Percentiles rank a stretch among this genome's conserved stretches.
Evolutionary conservation across 116 monocot species (phyloP).

Genomic region (Papilionanthe hybrid): DNA sequence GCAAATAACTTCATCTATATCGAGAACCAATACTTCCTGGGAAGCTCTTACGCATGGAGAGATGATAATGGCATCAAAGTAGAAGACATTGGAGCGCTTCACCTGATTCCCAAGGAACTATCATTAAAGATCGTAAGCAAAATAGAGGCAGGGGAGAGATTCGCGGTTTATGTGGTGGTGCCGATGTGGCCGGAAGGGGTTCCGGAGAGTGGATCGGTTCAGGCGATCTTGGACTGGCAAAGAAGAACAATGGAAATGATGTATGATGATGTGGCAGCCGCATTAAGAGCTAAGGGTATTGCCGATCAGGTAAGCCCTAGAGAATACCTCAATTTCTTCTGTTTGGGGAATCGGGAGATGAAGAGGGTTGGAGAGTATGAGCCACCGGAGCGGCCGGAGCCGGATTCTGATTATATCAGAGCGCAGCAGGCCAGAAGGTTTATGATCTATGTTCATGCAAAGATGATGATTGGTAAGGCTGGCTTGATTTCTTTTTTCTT

Average conservation of each 20-base stretch:
- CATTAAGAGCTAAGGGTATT: conserved; percentile 32
- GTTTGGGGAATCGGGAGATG: conserved; percentile 45
- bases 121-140: conserved; percentile 47
- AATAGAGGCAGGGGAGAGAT: conserved; percentile 52
- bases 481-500: not conserved
- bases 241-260: conserved; percentile 56
- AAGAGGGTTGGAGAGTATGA: conserved; percentile 24
- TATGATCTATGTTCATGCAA: conserved; percentile 62
- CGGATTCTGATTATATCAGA: conserved; percentile 36
- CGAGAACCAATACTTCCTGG: conserved; percentile 58
- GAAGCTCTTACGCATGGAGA: conserved; percentile 42
- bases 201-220: conserved; percentile 51
- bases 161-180: conserved; percentile 41
- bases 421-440: conserved; percentile 42
- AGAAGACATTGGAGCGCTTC: conserved; percentile 43
- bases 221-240: conserved; percentile 59
- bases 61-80: conserved; percentile 23
- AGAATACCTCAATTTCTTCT: conserved; percentile 51
- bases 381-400: conserved; percentile 37
- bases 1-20: conserved; percentile 56
- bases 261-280: conserved; percentile 34
- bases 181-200: conserved; percentile 64
- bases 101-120: conserved; percentile 45
- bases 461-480: conserved; percentile 54
- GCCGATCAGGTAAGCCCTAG: conserved; percentile 11